A percentile compares a stretch with the other conserved stretches of the same genome.
Conservation (phyloP, 257 asterid species). For the Solanum commersonii region DNA sequence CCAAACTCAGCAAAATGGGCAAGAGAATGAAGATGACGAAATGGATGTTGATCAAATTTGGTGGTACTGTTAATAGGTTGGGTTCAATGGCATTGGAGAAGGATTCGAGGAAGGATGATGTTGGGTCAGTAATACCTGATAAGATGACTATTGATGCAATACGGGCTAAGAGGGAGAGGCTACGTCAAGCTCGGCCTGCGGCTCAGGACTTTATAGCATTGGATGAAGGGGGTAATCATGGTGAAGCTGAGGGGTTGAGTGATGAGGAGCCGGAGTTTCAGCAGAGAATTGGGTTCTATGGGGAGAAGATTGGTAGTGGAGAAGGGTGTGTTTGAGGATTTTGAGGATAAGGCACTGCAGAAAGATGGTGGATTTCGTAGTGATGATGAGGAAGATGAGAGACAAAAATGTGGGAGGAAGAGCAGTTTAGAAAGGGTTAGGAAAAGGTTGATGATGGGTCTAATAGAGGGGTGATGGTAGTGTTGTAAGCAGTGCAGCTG, state of each 20-base stretch:
- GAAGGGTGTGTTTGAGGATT: slow-evolving; percentile 86
- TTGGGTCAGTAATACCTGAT: slow-evolving; percentile 40
- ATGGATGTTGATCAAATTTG: slow-evolving; percentile 12
- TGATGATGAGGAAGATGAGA: slow-evolving; percentile 68
- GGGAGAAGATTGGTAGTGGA: slow-evolving; percentile 51
- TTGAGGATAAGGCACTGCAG: slow-evolving; percentile 44
- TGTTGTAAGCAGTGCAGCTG: slow-evolving; percentile 16
- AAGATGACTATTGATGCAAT: slow-evolving; percentile 67
- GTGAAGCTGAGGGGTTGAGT: slow-evolving; percentile 90
- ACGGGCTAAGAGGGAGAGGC: slow-evolving; percentile 84
- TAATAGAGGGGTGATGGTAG: slow-evolving; percentile 29
- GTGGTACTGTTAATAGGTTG: slow-evolving; percentile 18
- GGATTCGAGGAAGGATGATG: slow-evolving; percentile 25
- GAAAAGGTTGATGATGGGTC: slow-evolving; percentile 69
- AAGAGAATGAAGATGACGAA: slow-evolving; percentile 21
- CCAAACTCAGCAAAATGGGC: slow-evolving; percentile 12
- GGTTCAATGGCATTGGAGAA: slow-evolving; percentile 36
- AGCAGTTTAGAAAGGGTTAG: slow-evolving; percentile 87
- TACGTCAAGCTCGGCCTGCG: slow-evolving; percentile 70
- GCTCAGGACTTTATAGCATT: slow-evolving; percentile 78
- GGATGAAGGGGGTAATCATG: slow-evolving; percentile 96
- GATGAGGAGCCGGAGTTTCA: slow-evolving; percentile 92
- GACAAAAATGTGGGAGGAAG: slow-evolving; percentile 97
- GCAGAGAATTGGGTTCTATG: slow-evolving; percentile 83
- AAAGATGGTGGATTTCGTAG: slow-evolving; percentile 25